Percentiles rank a stretch among this genome's conserved stretches.
phyloP scores from a whole-genome alignment of 306 rosid species.

The Casuarina glauca region DNA sequence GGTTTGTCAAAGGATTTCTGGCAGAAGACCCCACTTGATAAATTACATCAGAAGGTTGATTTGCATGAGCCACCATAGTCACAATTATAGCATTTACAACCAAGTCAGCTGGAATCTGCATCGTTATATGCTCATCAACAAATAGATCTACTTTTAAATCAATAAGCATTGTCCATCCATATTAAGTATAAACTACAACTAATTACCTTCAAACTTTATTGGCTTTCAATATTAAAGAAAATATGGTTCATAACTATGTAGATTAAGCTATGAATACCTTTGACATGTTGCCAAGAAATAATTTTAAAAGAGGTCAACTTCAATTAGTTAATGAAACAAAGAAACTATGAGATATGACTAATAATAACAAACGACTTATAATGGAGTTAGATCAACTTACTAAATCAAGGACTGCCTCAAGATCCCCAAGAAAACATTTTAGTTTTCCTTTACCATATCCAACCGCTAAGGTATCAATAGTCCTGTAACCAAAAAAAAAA shows the following conservation, averaged over 20 bases:
- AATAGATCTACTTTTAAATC: too few species aligned
- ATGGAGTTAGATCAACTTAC: conserved; percentile 38
- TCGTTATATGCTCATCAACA: not conserved
- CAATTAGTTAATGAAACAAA: too few species aligned
- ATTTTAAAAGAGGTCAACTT: too few species aligned
- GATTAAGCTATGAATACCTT: too few species aligned
- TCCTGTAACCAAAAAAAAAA: conserved; percentile 39
- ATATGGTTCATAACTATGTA: too few species aligned
- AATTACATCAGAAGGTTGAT: conserved; percentile 37
- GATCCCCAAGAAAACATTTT: conserved; percentile 56
- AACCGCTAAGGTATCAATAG: conserved; percentile 68
- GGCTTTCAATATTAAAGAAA: too few species aligned
- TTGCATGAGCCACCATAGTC: conserved; percentile 57
- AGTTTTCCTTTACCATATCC: conserved; percentile 80
- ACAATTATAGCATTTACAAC: conserved; percentile 77
- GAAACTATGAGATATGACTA: too few species aligned
- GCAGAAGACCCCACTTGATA: conserved; percentile 79
- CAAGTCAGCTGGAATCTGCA: conserved; percentile 80
- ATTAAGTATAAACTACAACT: too few species aligned
- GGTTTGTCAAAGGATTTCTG: conserved; percentile 40
- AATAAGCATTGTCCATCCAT: too few species aligned
- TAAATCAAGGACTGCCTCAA: conserved; percentile 45
- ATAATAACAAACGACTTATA: not conserved
- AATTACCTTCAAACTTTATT: too few species aligned
- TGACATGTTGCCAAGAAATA: too few species aligned